Percentiles rank a stretch among this genome's conserved stretches.
Evolutionary conservation across 2,329 filamentous ascomycete species (phyloP).

Genomic region (Paecilomyces sp.): DNA sequence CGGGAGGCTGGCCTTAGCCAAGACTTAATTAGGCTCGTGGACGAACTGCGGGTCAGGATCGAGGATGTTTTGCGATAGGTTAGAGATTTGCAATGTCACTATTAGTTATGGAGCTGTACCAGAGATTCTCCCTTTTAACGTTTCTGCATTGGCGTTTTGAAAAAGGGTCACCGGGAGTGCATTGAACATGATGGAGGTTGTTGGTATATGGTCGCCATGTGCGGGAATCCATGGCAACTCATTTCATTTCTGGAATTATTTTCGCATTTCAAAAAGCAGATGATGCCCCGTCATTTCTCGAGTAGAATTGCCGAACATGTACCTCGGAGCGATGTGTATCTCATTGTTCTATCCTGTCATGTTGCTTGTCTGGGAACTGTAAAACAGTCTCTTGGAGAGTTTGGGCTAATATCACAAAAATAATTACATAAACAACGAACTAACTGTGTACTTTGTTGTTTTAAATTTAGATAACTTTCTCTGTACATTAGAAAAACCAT

Average conservation of each 20-base stretch:
- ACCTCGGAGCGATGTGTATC: not conserved
- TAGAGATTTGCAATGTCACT: not conserved
- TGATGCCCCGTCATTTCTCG: not conserved
- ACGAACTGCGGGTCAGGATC: conserved; percentile 36
- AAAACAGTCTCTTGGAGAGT: no score
- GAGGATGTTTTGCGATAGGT: conserved; percentile 30
- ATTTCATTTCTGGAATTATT: not conserved
- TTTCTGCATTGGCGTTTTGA: not conserved
- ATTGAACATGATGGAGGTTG: not conserved
- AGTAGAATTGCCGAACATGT: not conserved
- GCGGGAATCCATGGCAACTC: not conserved
- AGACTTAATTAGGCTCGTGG: conserved; percentile 29
- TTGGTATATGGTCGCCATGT: not conserved
- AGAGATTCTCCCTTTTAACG: not conserved
- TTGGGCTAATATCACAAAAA: no score
- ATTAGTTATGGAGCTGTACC: not conserved
- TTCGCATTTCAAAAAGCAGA: not conserved
- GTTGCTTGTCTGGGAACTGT: not conserved
- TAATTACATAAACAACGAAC: no score
- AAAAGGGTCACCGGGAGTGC: not conserved
- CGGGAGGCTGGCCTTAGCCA: conserved; percentile 36
- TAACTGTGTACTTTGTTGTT: no score
- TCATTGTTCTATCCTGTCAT: not conserved
- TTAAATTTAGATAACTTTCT: no score
- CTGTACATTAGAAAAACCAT: no score